These are phyloP conservation scores for Ogataea methanolica DNA, from an alignment of 805 yeast species.

Conservation along the genomic window DNA sequence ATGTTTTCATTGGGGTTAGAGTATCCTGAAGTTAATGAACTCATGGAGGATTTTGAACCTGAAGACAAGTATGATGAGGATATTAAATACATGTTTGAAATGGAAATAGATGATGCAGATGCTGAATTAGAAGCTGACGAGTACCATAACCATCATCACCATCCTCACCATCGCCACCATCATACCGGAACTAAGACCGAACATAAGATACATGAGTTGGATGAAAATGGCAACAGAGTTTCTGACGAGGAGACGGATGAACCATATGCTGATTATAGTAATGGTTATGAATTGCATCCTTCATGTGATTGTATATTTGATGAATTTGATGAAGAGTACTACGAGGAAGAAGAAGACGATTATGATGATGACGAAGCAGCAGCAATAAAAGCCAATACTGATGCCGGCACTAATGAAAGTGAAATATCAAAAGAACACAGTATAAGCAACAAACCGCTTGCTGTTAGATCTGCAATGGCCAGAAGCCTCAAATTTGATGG, in stretches of 20 bases:
- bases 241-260: conserved; percentile 15
- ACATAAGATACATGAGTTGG: conserved; percentile 14
- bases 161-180: conserved; percentile 2
- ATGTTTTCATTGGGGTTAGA: conserved; percentile 45
- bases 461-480: conserved; percentile 31
- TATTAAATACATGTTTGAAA: conserved; percentile 31
- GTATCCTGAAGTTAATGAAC: conserved; percentile 46
- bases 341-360: conserved; percentile 15
- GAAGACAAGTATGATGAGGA: conserved; percentile 68
- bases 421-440: not conserved
- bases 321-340: conserved; percentile 14
- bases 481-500: conserved; percentile 47
- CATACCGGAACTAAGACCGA: conserved; percentile 13
- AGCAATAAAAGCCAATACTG: conserved; percentile 9
- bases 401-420: not conserved
- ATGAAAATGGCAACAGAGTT: not conserved
- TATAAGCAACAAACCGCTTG: conserved; percentile 8
- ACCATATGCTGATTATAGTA: conserved; percentile 20
- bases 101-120: conserved; percentile 25
- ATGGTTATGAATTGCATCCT: conserved; percentile 29
- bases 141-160: conserved; percentile 12
- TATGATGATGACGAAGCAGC: conserved; percentile 8
- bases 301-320: conserved; percentile 34
- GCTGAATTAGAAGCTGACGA: conserved; percentile 25
- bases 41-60: conserved; percentile 53